phyloP scores from a whole-genome alignment of 2,329 filamentous ascomycete genomes.

The Talaromyces marneffei region DNA sequence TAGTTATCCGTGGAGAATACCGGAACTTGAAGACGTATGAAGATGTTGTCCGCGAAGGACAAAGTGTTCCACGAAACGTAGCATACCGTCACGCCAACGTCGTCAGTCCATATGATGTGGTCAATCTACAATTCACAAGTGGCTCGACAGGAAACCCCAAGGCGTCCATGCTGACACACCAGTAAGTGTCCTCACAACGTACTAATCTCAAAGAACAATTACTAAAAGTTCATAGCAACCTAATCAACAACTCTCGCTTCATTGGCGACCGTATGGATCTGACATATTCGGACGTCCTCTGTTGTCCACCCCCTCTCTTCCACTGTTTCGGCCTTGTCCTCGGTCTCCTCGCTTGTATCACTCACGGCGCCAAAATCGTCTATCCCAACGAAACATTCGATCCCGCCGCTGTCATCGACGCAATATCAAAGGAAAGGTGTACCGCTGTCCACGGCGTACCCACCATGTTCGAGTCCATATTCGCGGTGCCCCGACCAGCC shows the following conservation, averaged over 20 bases:
- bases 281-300: conserved; percentile 61
- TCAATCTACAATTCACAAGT: conserved; percentile 69
- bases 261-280: conserved; percentile 70
- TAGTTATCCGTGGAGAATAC: conserved; percentile 56
- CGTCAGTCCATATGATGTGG: conserved; percentile 61
- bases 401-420: conserved; percentile 57
- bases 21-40: conserved; percentile 56
- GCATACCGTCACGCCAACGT: conserved; percentile 51
- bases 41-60: conserved; percentile 51
- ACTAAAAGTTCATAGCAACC: conserved; percentile 26
- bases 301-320: conserved; percentile 77
- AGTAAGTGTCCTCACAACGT: conserved; percentile 40
- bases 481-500: conserved; percentile 44
- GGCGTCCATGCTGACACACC: conserved; percentile 67
- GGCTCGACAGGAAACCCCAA: conserved; percentile 70
- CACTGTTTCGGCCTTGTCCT: conserved; percentile 80
- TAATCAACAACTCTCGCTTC: conserved; percentile 61
- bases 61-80: conserved; percentile 44
- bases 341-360: conserved; percentile 65
- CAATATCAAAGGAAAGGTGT: conserved; percentile 61
- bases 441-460: conserved; percentile 77
- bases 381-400: conserved; percentile 73
- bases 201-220: neutral
- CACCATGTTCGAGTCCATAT: conserved; percentile 71
- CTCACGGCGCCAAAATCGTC: conserved; percentile 69